These are phyloP conservation scores for Tolypocladium album DNA, from an alignment of 2,329 filamentous ascomycete genomes.

Conservation along the genomic window DNA sequence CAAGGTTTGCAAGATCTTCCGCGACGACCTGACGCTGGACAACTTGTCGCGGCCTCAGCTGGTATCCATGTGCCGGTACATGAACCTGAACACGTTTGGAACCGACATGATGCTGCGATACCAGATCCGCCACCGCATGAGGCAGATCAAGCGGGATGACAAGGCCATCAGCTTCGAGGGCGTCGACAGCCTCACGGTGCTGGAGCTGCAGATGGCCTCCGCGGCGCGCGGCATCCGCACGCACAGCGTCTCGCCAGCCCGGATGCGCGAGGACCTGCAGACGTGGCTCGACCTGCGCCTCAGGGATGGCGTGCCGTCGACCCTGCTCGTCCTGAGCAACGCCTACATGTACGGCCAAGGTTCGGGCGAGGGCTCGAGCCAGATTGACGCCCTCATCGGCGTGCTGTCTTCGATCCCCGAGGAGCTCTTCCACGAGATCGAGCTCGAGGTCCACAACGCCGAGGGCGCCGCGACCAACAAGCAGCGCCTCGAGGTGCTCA, in stretches of 20 bases:
- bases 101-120: slow-evolving; percentile 98
- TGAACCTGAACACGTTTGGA: slow-evolving; percentile 94
- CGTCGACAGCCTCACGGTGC: slow-evolving; percentile 83
- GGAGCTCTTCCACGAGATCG: slow-evolving; percentile 98
- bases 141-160: slow-evolving; percentile 98
- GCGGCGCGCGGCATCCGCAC: slow-evolving; percentile 87
- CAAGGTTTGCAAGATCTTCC: slow-evolving; percentile 98
- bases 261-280: slow-evolving; percentile 79
- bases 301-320: slow-evolving; percentile 91
- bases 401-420: slow-evolving; percentile 93
- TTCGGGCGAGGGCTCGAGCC: slow-evolving; percentile 76
- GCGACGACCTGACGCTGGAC: slow-evolving; percentile 93
- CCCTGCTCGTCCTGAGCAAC: slow-evolving; percentile 88
- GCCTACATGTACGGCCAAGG: slow-evolving; percentile 93
- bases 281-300: slow-evolving; percentile 92
- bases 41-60: slow-evolving; percentile 92
- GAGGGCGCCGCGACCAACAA: slow-evolving; percentile 98
- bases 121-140: slow-evolving; percentile 93
- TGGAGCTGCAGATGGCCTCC: slow-evolving; percentile 85
- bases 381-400: slow-evolving; percentile 86
- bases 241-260: slow-evolving; percentile 79
- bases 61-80: slow-evolving; percentile 95
- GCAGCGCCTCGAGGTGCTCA: slow-evolving; percentile 94
- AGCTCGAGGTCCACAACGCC: slow-evolving; percentile 92
- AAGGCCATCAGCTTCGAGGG: slow-evolving; percentile 89